Evolutionary conservation across 495 filamentous ascomycete species (phyloP).

Genomic region (Neurospora sp.): DNA sequence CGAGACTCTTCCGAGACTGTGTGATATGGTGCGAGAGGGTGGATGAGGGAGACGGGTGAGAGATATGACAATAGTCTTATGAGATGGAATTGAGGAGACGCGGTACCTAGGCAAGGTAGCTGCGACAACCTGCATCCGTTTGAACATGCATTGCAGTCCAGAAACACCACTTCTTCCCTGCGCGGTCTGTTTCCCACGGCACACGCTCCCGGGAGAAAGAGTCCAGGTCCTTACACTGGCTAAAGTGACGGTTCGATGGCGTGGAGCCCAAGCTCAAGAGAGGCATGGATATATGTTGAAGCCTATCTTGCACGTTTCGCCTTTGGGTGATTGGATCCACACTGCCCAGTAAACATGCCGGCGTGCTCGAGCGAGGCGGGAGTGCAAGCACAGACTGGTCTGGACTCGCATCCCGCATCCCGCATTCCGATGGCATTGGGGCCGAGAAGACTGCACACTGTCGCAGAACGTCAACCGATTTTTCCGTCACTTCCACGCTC

Average conservation of each 20-base stretch:
- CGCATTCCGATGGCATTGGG: background rate
- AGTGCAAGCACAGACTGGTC: background rate
- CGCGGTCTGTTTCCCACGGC: background rate
- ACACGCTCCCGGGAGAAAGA: background rate
- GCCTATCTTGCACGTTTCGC: background rate
- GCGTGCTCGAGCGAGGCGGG: background rate
- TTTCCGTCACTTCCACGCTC: background rate
- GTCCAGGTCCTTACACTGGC: background rate
- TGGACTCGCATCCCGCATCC: background rate
- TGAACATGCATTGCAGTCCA: background rate
- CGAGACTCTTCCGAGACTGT: background rate
- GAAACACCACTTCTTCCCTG: background rate
- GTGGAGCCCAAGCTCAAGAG: background rate
- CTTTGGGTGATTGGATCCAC: background rate
- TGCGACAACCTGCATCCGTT: background rate
- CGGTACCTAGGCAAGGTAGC: background rate
- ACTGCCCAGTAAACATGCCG: background rate
- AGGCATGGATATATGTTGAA: background rate
- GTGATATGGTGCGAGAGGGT: background rate
- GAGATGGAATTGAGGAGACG: background rate
- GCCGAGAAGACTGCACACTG: background rate
- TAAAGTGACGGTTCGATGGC: background rate
- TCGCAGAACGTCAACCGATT: background rate
- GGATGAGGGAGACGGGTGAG: background rate
- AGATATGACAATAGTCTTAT: background rate